These are phyloP conservation scores for Fraxinus platypoda DNA, from an alignment of 305 asterid genomes.

Conservation along the genomic window DNA sequence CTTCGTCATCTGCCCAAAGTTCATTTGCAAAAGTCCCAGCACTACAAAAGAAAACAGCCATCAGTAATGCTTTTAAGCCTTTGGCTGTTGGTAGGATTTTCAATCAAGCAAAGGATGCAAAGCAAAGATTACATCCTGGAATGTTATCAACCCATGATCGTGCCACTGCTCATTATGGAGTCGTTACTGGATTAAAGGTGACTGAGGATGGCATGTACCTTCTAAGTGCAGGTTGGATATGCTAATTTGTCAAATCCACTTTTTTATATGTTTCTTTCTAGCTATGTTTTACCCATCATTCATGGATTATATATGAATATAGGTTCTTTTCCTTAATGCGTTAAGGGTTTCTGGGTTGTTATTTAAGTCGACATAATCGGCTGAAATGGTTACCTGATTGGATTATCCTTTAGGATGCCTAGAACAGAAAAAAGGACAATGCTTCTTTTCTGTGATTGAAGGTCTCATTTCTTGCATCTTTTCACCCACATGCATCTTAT, in stretches of 20 bases:
- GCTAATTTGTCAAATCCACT: conserved; percentile 9
- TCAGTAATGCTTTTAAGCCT: conserved; percentile 49
- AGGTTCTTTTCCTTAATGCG: neutral
- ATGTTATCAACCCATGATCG: conserved; percentile 84
- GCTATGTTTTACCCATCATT: conserved; percentile 1
- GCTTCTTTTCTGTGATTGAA: conserved; percentile 4
- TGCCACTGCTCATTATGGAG: conserved; percentile 94
- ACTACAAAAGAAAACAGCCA: conserved; percentile 54
- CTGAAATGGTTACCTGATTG: conserved; percentile 1
- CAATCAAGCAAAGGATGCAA: conserved; percentile 55
- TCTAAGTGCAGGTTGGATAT: conserved; percentile 78
- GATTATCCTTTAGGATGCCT: neutral
- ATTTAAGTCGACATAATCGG: neutral
- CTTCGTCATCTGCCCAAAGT: conserved; percentile 45
- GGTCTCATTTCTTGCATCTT: neutral
- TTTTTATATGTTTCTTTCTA: neutral
- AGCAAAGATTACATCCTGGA: conserved; percentile 95
- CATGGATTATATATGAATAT: neutral
- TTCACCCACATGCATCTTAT: neutral
- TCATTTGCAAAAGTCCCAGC: conserved; percentile 51
- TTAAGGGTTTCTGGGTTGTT: neutral
- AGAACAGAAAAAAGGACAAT: neutral
- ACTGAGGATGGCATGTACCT: conserved; percentile 93
- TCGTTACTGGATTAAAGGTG: conserved; percentile 76
- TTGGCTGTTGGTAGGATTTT: conserved; percentile 47